Base-by-base conservation (phyloP, 495 filamentous ascomycete genomes). In the Trichoderma orchidacearum region DNA sequence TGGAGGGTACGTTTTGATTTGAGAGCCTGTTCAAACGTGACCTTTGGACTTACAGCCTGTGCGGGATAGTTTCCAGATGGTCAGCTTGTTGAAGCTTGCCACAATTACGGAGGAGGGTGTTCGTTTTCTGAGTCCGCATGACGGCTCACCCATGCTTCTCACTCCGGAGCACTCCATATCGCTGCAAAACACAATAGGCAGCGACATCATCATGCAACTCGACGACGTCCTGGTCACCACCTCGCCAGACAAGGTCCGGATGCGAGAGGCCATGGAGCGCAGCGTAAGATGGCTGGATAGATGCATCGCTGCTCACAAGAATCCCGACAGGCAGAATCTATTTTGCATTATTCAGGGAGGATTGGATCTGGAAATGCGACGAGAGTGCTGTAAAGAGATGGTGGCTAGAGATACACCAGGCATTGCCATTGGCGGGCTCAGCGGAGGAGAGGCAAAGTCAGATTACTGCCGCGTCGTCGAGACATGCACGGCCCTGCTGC, bases 281-380 rank as follows among this genome's bases (percentile, higher is more conserved):
- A 95, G 89, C 34, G 82, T 99, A n/a, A 81, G 94, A n/a, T 99
- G 94, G 94, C 78, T 99, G 13, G 93, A 99, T 69, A 85, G 93
- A 3, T 97, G 93, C 67, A 95, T 97, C 30, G 85, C 84, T 32
- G 93, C 90, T 6, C 94, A 97, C 69, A 79, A 85, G 68, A 85
- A 92, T 53, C 90, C 89, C 0, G 63, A 66, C n/a, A 69, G 63
- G 2, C 93, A 99, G 69, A 97, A 96, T 60, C 77, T 99, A n/a
- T 99, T 97, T 66, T 97, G 93, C 66, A 97, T 97, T 62, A 96
- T 99, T 53, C 93, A 99, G 70, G 93, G 93, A 58, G 93, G 93
- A 0, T 68, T 97, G 41, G 90, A 97, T 69, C 72, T 96, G n/a
- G 85, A 93, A 18, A 80, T 97, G 77, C 81, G 93, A 29, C 78